Evolutionary conservation across 2,329 filamentous ascomycete genomes (phyloP).

Genomic region (Diaporthe sp.): DNA sequence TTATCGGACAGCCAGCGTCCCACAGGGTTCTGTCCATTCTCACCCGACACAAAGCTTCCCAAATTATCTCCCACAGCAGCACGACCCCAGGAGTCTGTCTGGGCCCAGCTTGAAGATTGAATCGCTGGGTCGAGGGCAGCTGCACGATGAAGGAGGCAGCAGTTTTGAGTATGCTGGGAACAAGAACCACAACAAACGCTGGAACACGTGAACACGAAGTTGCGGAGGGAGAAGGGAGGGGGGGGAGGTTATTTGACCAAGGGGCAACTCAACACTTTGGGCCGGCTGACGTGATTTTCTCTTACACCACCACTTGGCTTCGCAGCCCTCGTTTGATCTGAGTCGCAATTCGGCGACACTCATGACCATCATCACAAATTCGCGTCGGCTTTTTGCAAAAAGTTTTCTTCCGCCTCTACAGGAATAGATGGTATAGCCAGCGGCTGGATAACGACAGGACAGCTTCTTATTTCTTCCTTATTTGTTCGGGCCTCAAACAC

Average conservation of each 20-base stretch:
- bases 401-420: slow-evolving; percentile 12
- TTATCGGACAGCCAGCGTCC: slow-evolving; percentile 46
- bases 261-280: slow-evolving; percentile 24
- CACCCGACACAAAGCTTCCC: slow-evolving; percentile 43
- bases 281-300: slow-evolving; percentile 40
- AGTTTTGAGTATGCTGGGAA: slow-evolving; percentile 31
- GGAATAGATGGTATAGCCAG: slow-evolving; percentile 35
- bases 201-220: slow-evolving; percentile 26
- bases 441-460: slow-evolving; percentile 27
- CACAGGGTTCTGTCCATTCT: slow-evolving; percentile 41
- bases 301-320: slow-evolving; percentile 38
- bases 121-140: slow-evolving; percentile 37
- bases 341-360: not conserved
- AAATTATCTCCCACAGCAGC: slow-evolving; percentile 42
- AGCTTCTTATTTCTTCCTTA: slow-evolving; percentile 2
- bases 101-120: slow-evolving; percentile 43
- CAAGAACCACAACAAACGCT: slow-evolving; percentile 36
- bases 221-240: not conserved
- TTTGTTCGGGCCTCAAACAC: not conserved
- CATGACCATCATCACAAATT: slow-evolving; percentile 28
- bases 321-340: slow-evolving; percentile 37
- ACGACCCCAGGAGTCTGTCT: slow-evolving; percentile 41
- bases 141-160: slow-evolving; percentile 40
- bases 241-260: not conserved
- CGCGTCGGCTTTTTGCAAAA: slow-evolving; percentile 31